A percentile compares a stretch with the other conserved stretches of the same genome.
Conservation (phyloP, 2,329 filamentous ascomycete genomes). For the Hypomyces rosellus region DNA sequence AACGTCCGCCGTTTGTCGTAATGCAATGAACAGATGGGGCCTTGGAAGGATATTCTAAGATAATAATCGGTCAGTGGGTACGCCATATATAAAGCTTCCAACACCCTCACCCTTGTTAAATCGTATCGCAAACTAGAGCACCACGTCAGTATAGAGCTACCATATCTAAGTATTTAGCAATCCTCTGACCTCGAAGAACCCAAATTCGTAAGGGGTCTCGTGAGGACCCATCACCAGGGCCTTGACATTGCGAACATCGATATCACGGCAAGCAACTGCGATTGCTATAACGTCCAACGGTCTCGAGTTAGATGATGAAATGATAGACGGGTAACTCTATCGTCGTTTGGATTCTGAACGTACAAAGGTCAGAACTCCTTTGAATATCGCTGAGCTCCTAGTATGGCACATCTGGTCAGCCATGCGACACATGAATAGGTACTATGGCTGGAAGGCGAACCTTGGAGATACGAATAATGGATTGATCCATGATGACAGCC, state of each 20-base stretch:
- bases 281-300: conserved; percentile 50
- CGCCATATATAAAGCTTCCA: background rate
- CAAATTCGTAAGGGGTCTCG: conserved; percentile 93
- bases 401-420: conserved; percentile 12
- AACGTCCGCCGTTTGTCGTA: conserved; percentile 84
- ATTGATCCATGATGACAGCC: conserved; percentile 55
- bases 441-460: conserved; percentile 37
- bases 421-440: conserved; percentile 1
- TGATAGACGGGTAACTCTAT: too few relatives aligned
- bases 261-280: conserved; percentile 79
- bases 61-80: background rate
- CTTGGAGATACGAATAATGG: conserved; percentile 81
- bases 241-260: conserved; percentile 80
- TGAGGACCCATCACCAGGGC: conserved; percentile 88
- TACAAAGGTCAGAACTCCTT: conserved; percentile 76
- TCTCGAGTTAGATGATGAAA: background rate
- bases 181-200: conserved; percentile 78
- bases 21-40: conserved; percentile 57
- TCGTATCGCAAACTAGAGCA: conserved; percentile 61
- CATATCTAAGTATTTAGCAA: background rate
- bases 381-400: conserved; percentile 85
- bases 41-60: conserved; percentile 71
- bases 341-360: conserved; percentile 23
- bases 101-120: conserved; percentile 60
- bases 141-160: conserved; percentile 3